Base-by-base conservation (phyloP, 345 rosid genomes). In the Salix dunnii region DNA sequence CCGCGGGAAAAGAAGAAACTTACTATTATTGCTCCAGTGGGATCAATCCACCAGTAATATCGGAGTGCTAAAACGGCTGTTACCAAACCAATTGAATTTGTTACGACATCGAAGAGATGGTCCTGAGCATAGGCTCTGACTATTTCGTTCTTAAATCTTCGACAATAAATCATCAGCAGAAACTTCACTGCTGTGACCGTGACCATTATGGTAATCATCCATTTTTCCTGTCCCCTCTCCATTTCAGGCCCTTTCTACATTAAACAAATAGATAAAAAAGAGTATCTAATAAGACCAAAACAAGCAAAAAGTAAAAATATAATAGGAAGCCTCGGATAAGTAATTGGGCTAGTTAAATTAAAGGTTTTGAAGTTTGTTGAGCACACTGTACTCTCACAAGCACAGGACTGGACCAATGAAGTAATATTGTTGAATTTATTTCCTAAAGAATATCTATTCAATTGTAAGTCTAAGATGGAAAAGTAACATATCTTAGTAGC, bases 121-220 rank as follows among this genome's bases (percentile, higher is more conserved):
- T 85, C 87, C 18, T 85, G 85, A 18, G 85, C 85, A 62, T 85
- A 82, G 67, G 83, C 76, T 35, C 78, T 76, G 14, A 85, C 76
- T 20, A 85, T 85, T 68, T 72, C 83, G 31, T 85, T 85, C 76
- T 85, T 77, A 75, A 84, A 82, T 79, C 83, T 79, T 35, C 83
- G 76, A 55, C 87, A 84, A 61, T 84, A 84, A 1, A 82, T 65
- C 85, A 82, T 84, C 10, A 84, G 85, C 64, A 72, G 27, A 72
- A 84, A 84, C 81, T 84, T 84, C 79, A 84, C 81, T 7, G 17
- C 74, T 0, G 87, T 79, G 40, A 84, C 83, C 0, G 68, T 67
- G 14, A 77, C 81, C 87, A 84, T 84, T 18, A 84, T 84, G 6
- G 79, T 79, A n/a, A 82, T 75, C 87, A 84, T 82, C 87, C 87